phyloP scores from a whole-genome alignment of 306 rosid genomes.

The Rosa rugosa region DNA sequence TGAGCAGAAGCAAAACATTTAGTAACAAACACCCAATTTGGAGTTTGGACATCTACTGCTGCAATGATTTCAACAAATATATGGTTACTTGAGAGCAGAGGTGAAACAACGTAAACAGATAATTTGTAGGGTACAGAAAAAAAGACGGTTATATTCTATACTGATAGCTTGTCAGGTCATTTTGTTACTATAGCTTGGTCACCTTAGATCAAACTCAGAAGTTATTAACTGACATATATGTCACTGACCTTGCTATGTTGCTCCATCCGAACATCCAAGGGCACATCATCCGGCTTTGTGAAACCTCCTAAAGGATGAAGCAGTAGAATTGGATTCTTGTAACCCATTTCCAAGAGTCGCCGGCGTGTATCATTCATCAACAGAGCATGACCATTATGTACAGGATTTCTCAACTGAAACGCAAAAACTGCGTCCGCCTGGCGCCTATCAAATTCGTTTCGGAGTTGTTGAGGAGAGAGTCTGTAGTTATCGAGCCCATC shows the following conservation, averaged over 20 bases:
- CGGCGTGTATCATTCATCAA: slow-evolving; percentile 90
- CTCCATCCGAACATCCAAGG: slow-evolving; percentile 98
- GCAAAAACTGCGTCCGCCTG: slow-evolving; percentile 96
- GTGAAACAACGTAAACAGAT: not conserved
- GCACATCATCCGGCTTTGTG: slow-evolving; percentile 91
- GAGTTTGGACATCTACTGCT: not conserved
- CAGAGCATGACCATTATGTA: slow-evolving; percentile 95
- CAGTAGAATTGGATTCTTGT: slow-evolving; percentile 79
- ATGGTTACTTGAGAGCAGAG: not conserved
- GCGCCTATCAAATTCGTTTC: slow-evolving; percentile 78
- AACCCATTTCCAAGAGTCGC: slow-evolving; percentile 86
- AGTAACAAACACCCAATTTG: not conserved
- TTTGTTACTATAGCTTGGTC: not conserved
- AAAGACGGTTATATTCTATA: not conserved
- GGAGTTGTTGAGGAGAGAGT: slow-evolving; percentile 89
- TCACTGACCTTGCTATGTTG: slow-evolving; percentile 91
- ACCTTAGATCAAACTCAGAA: not conserved
- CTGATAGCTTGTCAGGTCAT: not conserved
- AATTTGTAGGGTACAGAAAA: not conserved
- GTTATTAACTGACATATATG: not conserved
- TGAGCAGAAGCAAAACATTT: slow-evolving; percentile 33
- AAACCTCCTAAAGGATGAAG: slow-evolving; percentile 99
- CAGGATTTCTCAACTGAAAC: slow-evolving; percentile 93
- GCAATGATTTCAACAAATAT: not conserved
- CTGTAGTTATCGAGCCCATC: slow-evolving; percentile 94